Evolutionary conservation across 176 grass and related monocot genomes (phyloP).

Genomic region (Oryza meyeriana): DNA sequence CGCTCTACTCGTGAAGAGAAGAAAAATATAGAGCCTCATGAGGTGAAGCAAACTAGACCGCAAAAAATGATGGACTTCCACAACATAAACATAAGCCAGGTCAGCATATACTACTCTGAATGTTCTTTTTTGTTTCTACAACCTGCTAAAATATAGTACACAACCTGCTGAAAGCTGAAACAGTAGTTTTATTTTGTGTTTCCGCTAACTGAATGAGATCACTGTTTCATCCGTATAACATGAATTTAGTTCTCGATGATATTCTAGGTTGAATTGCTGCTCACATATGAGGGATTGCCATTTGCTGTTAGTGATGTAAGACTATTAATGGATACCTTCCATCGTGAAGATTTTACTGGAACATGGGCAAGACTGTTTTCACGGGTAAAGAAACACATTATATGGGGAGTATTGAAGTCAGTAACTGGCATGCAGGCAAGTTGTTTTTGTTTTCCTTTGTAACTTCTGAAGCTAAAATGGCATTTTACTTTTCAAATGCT

Average conservation of each 20-base stretch:
- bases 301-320: constrained; percentile 86
- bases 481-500: constrained; percentile 18
- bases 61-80: constrained; percentile 87
- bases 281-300: constrained; percentile 90
- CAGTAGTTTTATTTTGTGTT: constrained; percentile 24
- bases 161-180: constrained; percentile 9
- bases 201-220: constrained; percentile 21
- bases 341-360: constrained; percentile 95
- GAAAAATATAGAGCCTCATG: constrained; percentile 64
- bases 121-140: constrained; percentile 24
- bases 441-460: constrained; percentile 21
- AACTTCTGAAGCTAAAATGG: background rate
- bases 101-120: constrained; percentile 35
- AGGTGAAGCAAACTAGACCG: constrained; percentile 70
- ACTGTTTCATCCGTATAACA: constrained; percentile 2
- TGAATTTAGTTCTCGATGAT: constrained; percentile 28
- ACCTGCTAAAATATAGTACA: constrained; percentile 12
- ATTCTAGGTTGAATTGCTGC: constrained; percentile 89
- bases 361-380: constrained; percentile 88
- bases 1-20: constrained; percentile 68
- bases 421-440: constrained; percentile 96
- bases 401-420: constrained; percentile 94
- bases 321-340: constrained; percentile 95
- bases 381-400: constrained; percentile 93
- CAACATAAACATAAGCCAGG: constrained; percentile 97